Base-by-base conservation (phyloP, 73 alveolate species). In the Blepharisma japonicum region DNA sequence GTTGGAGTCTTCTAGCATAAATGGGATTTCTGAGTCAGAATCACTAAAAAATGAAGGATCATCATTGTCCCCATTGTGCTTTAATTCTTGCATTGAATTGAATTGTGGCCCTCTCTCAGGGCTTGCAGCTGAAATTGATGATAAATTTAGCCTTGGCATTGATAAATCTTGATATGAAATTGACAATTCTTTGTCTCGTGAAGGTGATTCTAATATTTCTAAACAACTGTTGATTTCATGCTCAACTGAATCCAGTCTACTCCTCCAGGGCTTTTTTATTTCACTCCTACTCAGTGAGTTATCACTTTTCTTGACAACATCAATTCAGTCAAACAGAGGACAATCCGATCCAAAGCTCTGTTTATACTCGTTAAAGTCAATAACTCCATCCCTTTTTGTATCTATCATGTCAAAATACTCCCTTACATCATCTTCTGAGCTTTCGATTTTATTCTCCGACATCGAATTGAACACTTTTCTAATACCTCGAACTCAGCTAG, bases 301-400 rank as follows among this genome's bases (percentile, higher is more conserved):
- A 32, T 32, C 42, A 32, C 5, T 1, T 32, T 32, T 32, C 42
- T 32, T 32, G 42, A 32, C 42, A 32, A 32, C 42, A 32, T 32
- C 42, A 32, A 32, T 32, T 32, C 42, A 32, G 42, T 77, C 84
- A 45, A 77, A 77, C 4, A 77, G 68, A 18, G 54, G 49, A 20
- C 78, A 77, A 38, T 77, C 84, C 6, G 54, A 56, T 0, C 55
- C 66, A 6, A 77, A 46, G 47, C 56, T 38, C 38, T 77, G 38
- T 20, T 81, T 39, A 53, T 81, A 81, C 67, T 71, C 55, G 7
- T 81, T 38, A 18, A 81, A 71, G 9, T 79, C 80, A 20, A 81
- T 68, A 27, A 38, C 68, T 14, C 80, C 85, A 25, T 79, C 85
- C 46, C 68, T 68, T 8, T 48, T 71, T 9, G 47, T 45, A 71